Evolutionary conservation across 495 filamentous ascomycete genomes (phyloP), one percentile per base, ranked within the genome.

Genomic region (Neurospora sp.): DNA sequence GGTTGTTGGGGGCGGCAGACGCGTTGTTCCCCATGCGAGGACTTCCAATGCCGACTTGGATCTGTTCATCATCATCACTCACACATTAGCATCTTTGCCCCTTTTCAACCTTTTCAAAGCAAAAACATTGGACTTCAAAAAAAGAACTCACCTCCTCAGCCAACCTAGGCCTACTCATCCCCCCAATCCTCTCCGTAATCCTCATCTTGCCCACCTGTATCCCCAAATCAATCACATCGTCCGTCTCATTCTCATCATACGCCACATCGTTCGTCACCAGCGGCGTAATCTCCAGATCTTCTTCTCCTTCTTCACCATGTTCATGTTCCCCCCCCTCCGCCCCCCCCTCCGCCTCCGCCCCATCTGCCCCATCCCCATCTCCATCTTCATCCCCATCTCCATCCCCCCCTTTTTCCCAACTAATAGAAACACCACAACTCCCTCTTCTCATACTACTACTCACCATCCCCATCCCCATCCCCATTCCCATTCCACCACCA

Each of bases 171-270:
- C 85, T 80, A 65, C 83, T 87, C 68, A 88, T 78, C 1, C 85
- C 83, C 14, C 91, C 91, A 75, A 93, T 89, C 22, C 91, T 85
- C 76, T 93, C 91, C 1, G 88, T 92, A 42, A 94, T 89, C 70
- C 90, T 85, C 86, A 92, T 87, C 73, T 86, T 90, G 8, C 92
- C 91, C 71, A 93, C 82, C 72, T 86, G 85, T 65, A 93, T 85
- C 6, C 92, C 92, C 22, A 93, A 80, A 77, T 94, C 92, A 71
- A 89, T 83, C 18, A 92, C 77, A 69, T 92, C 90, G 73, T 90
- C 88, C 73, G 53, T 74, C 39, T 85, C 82, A 73, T 88, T 87
- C 70, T 91, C 88, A 70, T 90, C 88, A 76, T 90, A 89, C 6
- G 87, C 85, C 72, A 89, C 87, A 81, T 92, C 89, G 9, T 86